These are phyloP conservation scores for Acer campestre DNA, from an alignment of 345 rosid genomes.

Conservation along the genomic window DNA sequence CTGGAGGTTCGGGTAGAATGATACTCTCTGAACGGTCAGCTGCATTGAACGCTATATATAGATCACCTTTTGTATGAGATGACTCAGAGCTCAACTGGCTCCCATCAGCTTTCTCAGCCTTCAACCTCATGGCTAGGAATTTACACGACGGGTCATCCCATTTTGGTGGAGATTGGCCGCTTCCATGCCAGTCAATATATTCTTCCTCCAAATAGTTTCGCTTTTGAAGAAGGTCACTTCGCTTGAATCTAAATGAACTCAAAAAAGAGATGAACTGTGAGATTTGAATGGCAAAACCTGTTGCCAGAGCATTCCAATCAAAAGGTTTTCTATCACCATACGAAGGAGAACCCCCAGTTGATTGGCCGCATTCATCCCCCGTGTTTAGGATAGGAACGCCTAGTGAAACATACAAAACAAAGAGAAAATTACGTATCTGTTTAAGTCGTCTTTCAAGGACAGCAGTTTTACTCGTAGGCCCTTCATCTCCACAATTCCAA, in stretches of 20 bases:
- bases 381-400: slow-evolving; percentile 88
- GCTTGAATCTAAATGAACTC: slow-evolving; percentile 57
- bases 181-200: slow-evolving; percentile 79
- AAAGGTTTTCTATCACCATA: slow-evolving; percentile 52
- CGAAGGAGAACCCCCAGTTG: slow-evolving; percentile 70
- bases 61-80: slow-evolving; percentile 43
- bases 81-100: slow-evolving; percentile 29
- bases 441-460: slow-evolving; percentile 85
- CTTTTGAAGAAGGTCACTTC: slow-evolving; percentile 72
- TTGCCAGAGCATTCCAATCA: slow-evolving; percentile 65
- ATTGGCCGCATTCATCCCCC: slow-evolving; percentile 97
- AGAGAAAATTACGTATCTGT: slow-evolving; percentile 82
- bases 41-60: slow-evolving; percentile 73
- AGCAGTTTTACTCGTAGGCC: slow-evolving; percentile 64
- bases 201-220: slow-evolving; percentile 62
- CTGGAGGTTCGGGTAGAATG: slow-evolving; percentile 52
- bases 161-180: slow-evolving; percentile 61
- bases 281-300: slow-evolving; percentile 70
- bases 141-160: slow-evolving; percentile 77
- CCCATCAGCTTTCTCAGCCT: slow-evolving; percentile 46
- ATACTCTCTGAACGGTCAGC: slow-evolving; percentile 45
- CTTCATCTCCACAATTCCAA: slow-evolving; percentile 98
- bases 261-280: slow-evolving; percentile 74
- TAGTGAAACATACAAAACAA: slow-evolving; percentile 66
- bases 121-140: slow-evolving; percentile 75